Conservation (phyloP, 108 stramenopile genomes). For the Seminavis robusta region DNA sequence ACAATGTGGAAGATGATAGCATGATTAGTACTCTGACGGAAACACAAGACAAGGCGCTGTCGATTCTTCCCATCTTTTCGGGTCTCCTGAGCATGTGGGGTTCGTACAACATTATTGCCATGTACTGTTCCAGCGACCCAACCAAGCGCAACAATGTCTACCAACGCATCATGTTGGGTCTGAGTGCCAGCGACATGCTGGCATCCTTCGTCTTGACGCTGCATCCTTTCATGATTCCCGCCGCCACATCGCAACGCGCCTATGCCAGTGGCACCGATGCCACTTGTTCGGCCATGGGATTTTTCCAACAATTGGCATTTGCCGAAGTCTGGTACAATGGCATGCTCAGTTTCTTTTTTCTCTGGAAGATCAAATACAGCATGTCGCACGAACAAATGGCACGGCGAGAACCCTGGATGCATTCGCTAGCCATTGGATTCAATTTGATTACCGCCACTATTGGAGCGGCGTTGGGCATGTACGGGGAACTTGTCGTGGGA, state of each 20-base stretch:
- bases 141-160: too few relatives aligned
- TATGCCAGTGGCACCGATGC: constrained; percentile 18
- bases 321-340: constrained; percentile 20
- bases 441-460: not conserved
- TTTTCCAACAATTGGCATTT: constrained; percentile 20
- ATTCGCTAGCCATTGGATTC: constrained; percentile 4
- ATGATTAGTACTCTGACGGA: constrained; percentile 2
- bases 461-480: not conserved
- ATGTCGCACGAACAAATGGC: not conserved
- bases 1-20: too few relatives aligned
- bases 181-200: constrained; percentile 13
- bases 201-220: not conserved
- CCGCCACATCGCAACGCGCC: constrained; percentile 5
- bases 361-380: constrained; percentile 11
- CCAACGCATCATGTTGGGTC: constrained; percentile 14
- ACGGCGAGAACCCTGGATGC: constrained; percentile 18
- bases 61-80: too few relatives aligned
- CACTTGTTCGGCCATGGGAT: constrained; percentile 19
- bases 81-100: too few relatives aligned
- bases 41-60: not conserved
- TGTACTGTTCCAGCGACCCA: too few relatives aligned
- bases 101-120: too few relatives aligned
- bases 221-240: constrained; percentile 6
- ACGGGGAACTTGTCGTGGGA: constrained; percentile 4
- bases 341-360: constrained; percentile 17